Evolutionary conservation across 1,284 basidiomycete genomes (phyloP).

Genomic region (Sanghuangporus weigelae): DNA sequence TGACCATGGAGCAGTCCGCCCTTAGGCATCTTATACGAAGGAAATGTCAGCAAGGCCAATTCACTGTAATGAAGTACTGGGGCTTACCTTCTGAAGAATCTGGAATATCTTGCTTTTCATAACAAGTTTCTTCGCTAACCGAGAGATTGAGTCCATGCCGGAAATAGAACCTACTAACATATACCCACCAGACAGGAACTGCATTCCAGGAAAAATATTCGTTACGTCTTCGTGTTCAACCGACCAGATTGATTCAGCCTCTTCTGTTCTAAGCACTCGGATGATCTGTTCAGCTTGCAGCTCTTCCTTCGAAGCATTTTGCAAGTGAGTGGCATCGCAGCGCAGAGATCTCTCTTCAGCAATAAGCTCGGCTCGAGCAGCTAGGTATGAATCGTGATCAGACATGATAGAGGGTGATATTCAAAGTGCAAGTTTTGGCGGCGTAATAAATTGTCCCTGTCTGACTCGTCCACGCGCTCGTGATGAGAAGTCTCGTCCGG

Average conservation of each 20-base stretch:
- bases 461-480: not conserved
- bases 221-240: slow-evolving; percentile 45
- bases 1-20: slow-evolving; percentile 68
- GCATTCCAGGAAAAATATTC: slow-evolving; percentile 71
- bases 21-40: slow-evolving; percentile 59
- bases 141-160: not conserved
- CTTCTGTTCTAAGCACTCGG: slow-evolving; percentile 46
- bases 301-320: slow-evolving; percentile 36
- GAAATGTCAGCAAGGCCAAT: not conserved
- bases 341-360: slow-evolving; percentile 44
- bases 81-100: slow-evolving; percentile 49
- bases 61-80: not conserved
- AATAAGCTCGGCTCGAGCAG: slow-evolving; percentile 43
- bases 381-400: slow-evolving; percentile 29
- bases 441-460: not conserved
- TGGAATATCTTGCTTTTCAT: slow-evolving; percentile 53
- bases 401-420: not conserved
- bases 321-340: slow-evolving; percentile 29
- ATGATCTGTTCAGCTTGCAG: slow-evolving; percentile 50
- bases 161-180: slow-evolving; percentile 2
- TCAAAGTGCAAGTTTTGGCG: not conserved
- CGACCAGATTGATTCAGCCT: slow-evolving; percentile 54
- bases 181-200: slow-evolving; percentile 55
- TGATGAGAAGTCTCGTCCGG: not conserved
- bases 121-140: slow-evolving; percentile 50